These are phyloP conservation scores for Tremellales sp. DNA, from an alignment of 1,284 basidiomycete genomes.

Conservation along the genomic window DNA sequence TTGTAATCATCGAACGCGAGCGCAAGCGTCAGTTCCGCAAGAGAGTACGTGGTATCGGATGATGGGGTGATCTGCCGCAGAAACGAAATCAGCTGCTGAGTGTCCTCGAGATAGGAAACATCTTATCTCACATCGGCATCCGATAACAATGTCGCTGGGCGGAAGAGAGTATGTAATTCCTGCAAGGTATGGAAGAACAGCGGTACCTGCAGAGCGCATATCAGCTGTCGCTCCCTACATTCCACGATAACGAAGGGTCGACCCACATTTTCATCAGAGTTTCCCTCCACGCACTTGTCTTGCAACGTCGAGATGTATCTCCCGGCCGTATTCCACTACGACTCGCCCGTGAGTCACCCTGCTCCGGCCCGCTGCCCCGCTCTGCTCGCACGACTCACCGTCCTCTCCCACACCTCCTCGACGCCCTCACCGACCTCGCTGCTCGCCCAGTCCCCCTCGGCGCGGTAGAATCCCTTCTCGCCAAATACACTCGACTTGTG, in stretches of 20 bases:
- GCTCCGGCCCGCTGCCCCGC: not conserved
- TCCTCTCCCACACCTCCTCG: conserved; percentile 47
- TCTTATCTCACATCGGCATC: conserved; percentile 43
- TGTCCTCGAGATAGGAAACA: not conserved
- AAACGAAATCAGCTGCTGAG: not conserved
- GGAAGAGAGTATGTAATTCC: conserved; percentile 28
- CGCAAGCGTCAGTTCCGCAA: conserved; percentile 30
- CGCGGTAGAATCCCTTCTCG: conserved; percentile 24
- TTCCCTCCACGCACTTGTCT: too few relatives aligned
- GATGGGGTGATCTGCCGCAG: conserved; percentile 42
- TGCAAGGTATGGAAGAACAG: conserved; percentile 42
- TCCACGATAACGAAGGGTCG: not conserved
- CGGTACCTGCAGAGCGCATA: conserved; percentile 19
- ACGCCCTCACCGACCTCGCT: conserved; percentile 48
- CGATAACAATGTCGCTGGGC: conserved; percentile 28
- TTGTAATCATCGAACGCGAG: conserved; percentile 22
- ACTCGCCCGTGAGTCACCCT: not conserved
- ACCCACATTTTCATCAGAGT: conserved; percentile 26
- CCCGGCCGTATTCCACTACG: conserved; percentile 45
- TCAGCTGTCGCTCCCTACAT: too few relatives aligned
- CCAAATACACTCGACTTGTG: conserved; percentile 27
- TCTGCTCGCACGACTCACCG: conserved; percentile 26
- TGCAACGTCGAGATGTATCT: conserved; percentile 41
- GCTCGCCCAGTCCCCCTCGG: conserved; percentile 45
- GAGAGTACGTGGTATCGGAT: conserved; percentile 41